Percentiles rank a stretch among this genome's conserved stretches.
Evolutionary conservation across 2,329 filamentous ascomycete species (phyloP).

Genomic region (Orbilia oligospora): DNA sequence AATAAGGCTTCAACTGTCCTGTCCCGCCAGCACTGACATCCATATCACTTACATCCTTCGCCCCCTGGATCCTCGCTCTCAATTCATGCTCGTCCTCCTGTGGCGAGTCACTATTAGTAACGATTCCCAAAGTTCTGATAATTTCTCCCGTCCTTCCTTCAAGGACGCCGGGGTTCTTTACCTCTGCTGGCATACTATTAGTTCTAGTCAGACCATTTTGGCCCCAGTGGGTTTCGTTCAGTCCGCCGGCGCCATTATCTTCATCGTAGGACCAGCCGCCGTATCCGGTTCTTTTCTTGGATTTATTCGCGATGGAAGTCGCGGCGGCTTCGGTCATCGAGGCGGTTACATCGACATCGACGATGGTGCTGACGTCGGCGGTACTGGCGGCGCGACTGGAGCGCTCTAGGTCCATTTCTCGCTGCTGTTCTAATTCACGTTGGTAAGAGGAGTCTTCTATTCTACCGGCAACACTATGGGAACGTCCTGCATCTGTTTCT

Average conservation of each 20-base stretch:
- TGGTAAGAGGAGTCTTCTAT: constrained; percentile 25
- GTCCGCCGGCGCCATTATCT: constrained; percentile 10
- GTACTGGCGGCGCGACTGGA: constrained; percentile 13
- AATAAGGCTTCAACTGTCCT: constrained; percentile 27
- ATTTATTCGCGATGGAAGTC: constrained; percentile 6
- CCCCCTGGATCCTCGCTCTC: constrained; percentile 27
- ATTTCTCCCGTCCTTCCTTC: constrained; percentile 38
- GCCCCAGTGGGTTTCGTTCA: constrained; percentile 35
- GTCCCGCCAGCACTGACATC: constrained; percentile 25
- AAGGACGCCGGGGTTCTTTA: constrained; percentile 42
- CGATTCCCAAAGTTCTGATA: constrained; percentile 36
- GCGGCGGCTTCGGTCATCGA: constrained; percentile 13
- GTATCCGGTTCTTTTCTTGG: constrained; percentile 34
- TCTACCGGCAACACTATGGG: constrained; percentile 19
- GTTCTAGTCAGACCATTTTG: background rate
- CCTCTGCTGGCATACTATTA: constrained; percentile 29
- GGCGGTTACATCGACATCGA: constrained; percentile 22
- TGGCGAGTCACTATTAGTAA: constrained; percentile 24
- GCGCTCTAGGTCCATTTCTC: constrained; percentile 1
- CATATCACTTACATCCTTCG: constrained; percentile 32
- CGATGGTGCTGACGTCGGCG: constrained; percentile 9
- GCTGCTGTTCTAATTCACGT: constrained; percentile 16
- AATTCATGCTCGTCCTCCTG: constrained; percentile 32
- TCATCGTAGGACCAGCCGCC: constrained; percentile 45
- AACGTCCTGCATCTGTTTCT: background rate